Evolutionary conservation across 805 yeast species (phyloP).

Genomic region (Metschnikowia cerradonensis): DNA sequence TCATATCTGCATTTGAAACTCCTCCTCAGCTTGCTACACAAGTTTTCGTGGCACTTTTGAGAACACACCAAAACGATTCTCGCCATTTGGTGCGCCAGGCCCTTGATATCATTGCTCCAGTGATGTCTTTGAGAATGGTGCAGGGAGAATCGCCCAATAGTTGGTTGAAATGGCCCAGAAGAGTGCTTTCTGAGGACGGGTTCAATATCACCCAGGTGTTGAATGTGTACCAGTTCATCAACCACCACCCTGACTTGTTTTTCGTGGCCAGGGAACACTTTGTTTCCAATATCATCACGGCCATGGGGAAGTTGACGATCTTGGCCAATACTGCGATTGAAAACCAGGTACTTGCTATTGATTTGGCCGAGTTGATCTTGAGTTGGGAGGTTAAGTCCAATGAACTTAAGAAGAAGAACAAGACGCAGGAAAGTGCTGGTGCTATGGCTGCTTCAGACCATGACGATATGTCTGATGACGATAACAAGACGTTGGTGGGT

Average conservation of each 20-base stretch:
- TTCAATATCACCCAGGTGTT: slow-evolving; percentile 81
- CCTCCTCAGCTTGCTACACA: slow-evolving; percentile 86
- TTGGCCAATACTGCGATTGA: slow-evolving; percentile 74
- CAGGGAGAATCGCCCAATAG: slow-evolving; percentile 50
- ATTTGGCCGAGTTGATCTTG: slow-evolving; percentile 77
- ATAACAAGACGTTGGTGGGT: slow-evolving; percentile 2
- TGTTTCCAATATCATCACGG: slow-evolving; percentile 81
- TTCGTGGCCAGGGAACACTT: slow-evolving; percentile 85
- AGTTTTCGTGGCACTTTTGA: slow-evolving; percentile 82
- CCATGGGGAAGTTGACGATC: slow-evolving; percentile 86
- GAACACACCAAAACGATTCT: slow-evolving; percentile 83
- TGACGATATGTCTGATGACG: slow-evolving; percentile 1
- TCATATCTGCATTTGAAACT: slow-evolving; percentile 83
- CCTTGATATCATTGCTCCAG: slow-evolving; percentile 83
- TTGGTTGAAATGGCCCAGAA: slow-evolving; percentile 94
- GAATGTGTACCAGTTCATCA: slow-evolving; percentile 84
- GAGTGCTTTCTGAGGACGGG: slow-evolving; percentile 87
- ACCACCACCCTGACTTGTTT: slow-evolving; percentile 79
- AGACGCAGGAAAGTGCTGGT: background rate
- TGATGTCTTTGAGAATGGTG: slow-evolving; percentile 62
- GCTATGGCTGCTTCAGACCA: background rate
- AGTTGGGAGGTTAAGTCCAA: slow-evolving; percentile 73
- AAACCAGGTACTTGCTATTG: slow-evolving; percentile 82
- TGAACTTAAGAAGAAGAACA: slow-evolving; percentile 10
- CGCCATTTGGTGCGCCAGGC: slow-evolving; percentile 82